Percentiles rank a stretch among this genome's conserved stretches.
phyloP scores from a whole-genome alignment of 306 rosid species.

The Carpinus fangiana region DNA sequence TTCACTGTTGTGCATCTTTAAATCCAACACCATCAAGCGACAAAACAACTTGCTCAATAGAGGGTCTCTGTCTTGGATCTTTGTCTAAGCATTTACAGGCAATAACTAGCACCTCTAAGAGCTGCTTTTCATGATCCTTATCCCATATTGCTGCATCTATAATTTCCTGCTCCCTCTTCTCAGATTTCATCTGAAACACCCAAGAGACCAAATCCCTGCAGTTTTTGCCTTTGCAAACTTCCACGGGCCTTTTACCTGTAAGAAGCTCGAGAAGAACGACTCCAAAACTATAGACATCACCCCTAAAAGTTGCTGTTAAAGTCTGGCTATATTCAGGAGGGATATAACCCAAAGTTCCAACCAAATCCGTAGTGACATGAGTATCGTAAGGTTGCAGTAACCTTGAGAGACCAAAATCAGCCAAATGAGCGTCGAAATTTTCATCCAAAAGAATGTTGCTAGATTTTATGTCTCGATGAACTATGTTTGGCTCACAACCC shows the following conservation, averaged over 20 bases:
- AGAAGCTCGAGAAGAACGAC: slow-evolving; percentile 86
- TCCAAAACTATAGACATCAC: slow-evolving; percentile 78
- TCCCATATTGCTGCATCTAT: slow-evolving; percentile 63
- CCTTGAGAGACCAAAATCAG: slow-evolving; percentile 82
- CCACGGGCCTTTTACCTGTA: slow-evolving; percentile 71
- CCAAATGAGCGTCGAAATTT: slow-evolving; percentile 68
- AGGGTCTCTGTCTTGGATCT: slow-evolving; percentile 78
- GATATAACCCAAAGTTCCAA: slow-evolving; percentile 79
- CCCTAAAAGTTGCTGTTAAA: slow-evolving; percentile 64
- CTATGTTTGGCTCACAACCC: slow-evolving; percentile 70
- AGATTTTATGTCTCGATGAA: slow-evolving; percentile 73
- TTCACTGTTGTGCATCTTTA: slow-evolving; percentile 37
- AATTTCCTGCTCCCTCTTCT: slow-evolving; percentile 60
- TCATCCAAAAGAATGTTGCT: slow-evolving; percentile 82
- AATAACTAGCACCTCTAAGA: slow-evolving; percentile 55
- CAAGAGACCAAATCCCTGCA: slow-evolving; percentile 69
- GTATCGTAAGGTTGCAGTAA: slow-evolving; percentile 69
- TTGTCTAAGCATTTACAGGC: slow-evolving; percentile 69
- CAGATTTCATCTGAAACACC: slow-evolving; percentile 71
- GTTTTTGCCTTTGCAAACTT: slow-evolving; percentile 70
- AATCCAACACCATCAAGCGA: slow-evolving; percentile 66
- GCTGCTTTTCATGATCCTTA: slow-evolving; percentile 58
- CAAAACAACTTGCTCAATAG: slow-evolving; percentile 61
- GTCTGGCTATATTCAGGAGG: slow-evolving; percentile 86
- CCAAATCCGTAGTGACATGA: slow-evolving; percentile 76